Evolutionary conservation across 179 eudicot genomes (phyloP).

Genomic region (Spinacia oleracea): DNA sequence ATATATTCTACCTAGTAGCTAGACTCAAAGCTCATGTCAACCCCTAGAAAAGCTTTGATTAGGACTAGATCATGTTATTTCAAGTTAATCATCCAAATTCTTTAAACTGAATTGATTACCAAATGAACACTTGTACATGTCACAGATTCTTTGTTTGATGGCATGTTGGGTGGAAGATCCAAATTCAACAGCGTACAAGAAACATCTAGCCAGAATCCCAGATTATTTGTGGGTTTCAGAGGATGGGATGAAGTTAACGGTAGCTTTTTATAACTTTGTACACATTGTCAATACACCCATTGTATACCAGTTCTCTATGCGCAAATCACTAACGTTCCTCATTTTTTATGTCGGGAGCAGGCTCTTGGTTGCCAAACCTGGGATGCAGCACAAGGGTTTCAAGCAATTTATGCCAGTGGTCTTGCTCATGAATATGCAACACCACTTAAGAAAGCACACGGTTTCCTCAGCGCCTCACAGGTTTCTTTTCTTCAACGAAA

Average conservation of each 20-base stretch:
- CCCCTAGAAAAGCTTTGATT: too few relatives aligned
- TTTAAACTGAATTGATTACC: neutral
- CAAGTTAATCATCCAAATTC: too few relatives aligned
- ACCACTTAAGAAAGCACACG: conserved; percentile 63
- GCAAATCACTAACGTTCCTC: neutral
- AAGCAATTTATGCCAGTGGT: conserved; percentile 53
- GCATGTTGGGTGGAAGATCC: conserved; percentile 70
- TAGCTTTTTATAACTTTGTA: neutral
- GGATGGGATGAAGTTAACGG: conserved; percentile 73
- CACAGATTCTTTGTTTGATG: conserved; percentile 57
- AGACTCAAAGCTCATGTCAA: too few relatives aligned
- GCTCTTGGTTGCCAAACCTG: conserved; percentile 57
- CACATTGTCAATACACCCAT: neutral
- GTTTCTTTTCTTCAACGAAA: conserved; percentile 17
- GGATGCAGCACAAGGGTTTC: conserved; percentile 54
- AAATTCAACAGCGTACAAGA: conserved; percentile 52
- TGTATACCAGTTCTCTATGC: neutral
- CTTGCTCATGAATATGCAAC: conserved; percentile 43
- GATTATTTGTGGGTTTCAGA: conserved; percentile 71
- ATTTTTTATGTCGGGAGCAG: conserved; percentile 21
- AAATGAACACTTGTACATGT: neutral
- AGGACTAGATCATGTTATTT: too few relatives aligned
- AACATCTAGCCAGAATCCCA: conserved; percentile 56
- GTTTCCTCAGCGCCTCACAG: conserved; percentile 64
- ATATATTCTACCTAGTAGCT: too few relatives aligned